Conservation (phyloP, 306 rosid genomes). For the Quercus suber region DNA sequence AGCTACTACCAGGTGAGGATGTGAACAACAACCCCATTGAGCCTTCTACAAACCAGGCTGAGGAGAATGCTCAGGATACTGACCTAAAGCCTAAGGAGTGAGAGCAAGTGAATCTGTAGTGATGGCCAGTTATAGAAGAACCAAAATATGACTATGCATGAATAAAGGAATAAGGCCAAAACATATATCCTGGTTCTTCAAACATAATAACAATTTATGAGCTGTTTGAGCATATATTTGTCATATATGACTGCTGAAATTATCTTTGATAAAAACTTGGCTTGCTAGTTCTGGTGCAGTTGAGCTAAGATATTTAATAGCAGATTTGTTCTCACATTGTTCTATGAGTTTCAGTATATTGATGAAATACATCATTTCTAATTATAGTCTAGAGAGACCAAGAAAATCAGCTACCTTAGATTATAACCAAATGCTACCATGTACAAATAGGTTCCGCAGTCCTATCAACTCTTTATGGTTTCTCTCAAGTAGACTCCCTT, state of each 20-base stretch:
- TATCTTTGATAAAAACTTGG: neutral
- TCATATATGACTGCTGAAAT: neutral
- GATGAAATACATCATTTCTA: neutral
- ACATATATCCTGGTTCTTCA: neutral
- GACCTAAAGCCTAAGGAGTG: neutral
- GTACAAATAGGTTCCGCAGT: too few relatives aligned
- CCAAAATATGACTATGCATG: neutral
- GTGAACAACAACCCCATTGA: neutral
- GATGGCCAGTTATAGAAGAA: neutral
- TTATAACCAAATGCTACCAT: too few relatives aligned
- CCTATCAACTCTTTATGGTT: too few relatives aligned
- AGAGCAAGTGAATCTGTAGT: neutral
- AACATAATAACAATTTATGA: neutral
- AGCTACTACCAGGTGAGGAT: neutral
- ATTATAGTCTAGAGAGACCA: too few relatives aligned
- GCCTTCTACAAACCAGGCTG: neutral
- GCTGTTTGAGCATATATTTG: neutral
- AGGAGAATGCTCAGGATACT: neutral
- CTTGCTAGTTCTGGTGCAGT: neutral
- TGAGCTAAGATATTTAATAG: neutral
- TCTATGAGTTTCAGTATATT: neutral
- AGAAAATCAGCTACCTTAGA: too few relatives aligned
- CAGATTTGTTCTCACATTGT: neutral
- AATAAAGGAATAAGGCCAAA: neutral
- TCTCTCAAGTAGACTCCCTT: too few relatives aligned